Evolutionary conservation across 2,329 filamentous ascomycete species (phyloP).

Genomic region (Colletotrichum limetticola): DNA sequence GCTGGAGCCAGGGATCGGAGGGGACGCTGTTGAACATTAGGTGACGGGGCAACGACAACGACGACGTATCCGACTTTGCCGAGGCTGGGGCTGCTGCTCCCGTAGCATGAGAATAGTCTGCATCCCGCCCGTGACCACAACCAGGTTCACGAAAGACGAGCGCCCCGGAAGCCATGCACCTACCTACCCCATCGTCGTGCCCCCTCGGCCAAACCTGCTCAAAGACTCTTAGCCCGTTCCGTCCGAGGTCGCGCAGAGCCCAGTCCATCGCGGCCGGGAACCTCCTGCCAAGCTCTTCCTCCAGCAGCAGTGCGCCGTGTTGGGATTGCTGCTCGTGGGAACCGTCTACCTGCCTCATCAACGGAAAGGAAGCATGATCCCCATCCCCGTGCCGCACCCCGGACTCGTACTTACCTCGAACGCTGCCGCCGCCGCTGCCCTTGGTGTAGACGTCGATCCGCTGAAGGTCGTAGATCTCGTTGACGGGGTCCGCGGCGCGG

Average conservation of each 20-base stretch:
- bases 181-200: slow-evolving; percentile 12
- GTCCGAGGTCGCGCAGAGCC: slow-evolving; percentile 12
- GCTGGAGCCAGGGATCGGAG: slow-evolving; percentile 4
- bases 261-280: slow-evolving; percentile 6
- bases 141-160: slow-evolving; percentile 8
- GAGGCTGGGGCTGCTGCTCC: not conserved
- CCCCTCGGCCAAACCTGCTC: slow-evolving; percentile 6
- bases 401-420: not conserved
- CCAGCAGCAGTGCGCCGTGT: not conserved
- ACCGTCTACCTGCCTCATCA: not conserved
- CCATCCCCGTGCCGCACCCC: not conserved
- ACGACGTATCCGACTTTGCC: no score
- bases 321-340: not conserved
- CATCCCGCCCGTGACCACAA: not conserved
- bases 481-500: slow-evolving; percentile 11
- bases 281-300: not conserved
- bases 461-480: slow-evolving; percentile 20
- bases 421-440: no score
- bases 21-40: slow-evolving; percentile 24
- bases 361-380: slow-evolving; percentile 1
- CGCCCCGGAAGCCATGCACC: slow-evolving; percentile 18
- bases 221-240: not conserved
- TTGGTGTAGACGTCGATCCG: slow-evolving; percentile 27
- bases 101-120: not conserved
- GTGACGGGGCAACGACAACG: not conserved